Conservation (phyloP, 345 rosid genomes). For the Pistacia atlantica region DNA sequence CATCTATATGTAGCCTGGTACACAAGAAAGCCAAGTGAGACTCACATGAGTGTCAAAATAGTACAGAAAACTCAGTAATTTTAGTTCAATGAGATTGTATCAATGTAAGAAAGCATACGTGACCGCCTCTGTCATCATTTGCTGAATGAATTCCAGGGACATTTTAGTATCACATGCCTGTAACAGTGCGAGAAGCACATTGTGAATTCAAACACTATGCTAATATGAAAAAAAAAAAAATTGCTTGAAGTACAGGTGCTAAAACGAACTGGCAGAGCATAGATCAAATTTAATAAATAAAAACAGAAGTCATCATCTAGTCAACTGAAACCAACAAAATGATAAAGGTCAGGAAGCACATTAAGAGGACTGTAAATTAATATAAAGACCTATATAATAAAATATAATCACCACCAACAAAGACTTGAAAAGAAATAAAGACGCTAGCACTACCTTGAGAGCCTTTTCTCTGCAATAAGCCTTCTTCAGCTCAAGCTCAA, state of each 20-base stretch:
- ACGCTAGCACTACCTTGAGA: slow-evolving; percentile 45
- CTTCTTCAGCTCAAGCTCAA: slow-evolving; percentile 82
- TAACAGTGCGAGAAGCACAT: slow-evolving; percentile 10
- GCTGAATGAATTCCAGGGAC: slow-evolving; percentile 61
- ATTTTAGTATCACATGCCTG: slow-evolving; percentile 62
- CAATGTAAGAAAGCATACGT: slow-evolving; percentile 46
- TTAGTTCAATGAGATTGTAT: slow-evolving; percentile 9
- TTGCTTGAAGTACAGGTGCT: background rate
- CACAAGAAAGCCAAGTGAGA: slow-evolving; percentile 16
- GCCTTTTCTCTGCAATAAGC: slow-evolving; percentile 83
- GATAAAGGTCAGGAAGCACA: slow-evolving; percentile 6
- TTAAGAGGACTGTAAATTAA: background rate
- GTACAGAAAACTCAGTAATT: slow-evolving; percentile 5
- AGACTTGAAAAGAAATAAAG: background rate
- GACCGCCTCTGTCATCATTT: slow-evolving; percentile 59
- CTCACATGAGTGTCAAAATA: background rate
- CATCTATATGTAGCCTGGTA: slow-evolving; percentile 68
- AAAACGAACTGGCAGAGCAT: slow-evolving; percentile 1
- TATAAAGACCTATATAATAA: slow-evolving; percentile 9
- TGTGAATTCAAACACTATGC: background rate
- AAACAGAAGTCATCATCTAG: background rate
- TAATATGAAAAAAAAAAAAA: background rate
- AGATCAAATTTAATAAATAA: background rate
- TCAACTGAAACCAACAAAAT: slow-evolving; percentile 3
- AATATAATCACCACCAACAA: slow-evolving; percentile 1